Base-by-base conservation (phyloP, 192 early-diverging fungal genomes). In the Umbelopsis sp. region DNA sequence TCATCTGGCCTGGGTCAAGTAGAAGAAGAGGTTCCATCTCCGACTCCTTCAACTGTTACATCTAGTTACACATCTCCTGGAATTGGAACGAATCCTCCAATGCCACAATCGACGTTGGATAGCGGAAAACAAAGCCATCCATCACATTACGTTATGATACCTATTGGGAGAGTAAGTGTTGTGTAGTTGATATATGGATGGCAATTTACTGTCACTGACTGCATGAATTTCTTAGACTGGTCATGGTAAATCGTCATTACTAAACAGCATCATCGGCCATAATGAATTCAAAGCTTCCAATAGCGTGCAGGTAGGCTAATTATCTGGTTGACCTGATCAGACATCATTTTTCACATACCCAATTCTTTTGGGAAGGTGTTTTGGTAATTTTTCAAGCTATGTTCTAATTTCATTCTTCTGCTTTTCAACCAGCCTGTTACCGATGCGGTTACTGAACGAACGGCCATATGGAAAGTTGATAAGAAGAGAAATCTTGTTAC, bases 211-310 rank as follows among this genome's bases (percentile, higher is more conserved):
- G n/a, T n/a, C n/a, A n/a, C n/a, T n/a, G n/a, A n/a, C n/a, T n/a
- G n/a, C n/a, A 50, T 53, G 51, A 52, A 41, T 12, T 75, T 59
- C 8, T 8, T 43, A 76, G 74, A 76, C 74, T 4, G 74, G 74
- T 36, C 56, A 70, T 32, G 74, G 74, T 25, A 76, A 76, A 66
- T 76, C 74, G 3, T 71, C 69, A 14, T 71, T 76, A 24, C 43
- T 76, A 9, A 76, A 76, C 51, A 51, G 56, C 9, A 66, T 76
- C 12, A 65, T 76, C 31, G 74, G 69, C 17, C 71, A 65, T 43
- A 20, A 44, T 8, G 45, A 66, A 20, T 73, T 73, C 22, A 36
- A 16, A 1, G 71, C 71, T 34, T 45, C 56, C 17, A 50, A 45
- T 49, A 26, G 45, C 29, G 71, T 66, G 2, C 53, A 66, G 62